Base-by-base conservation (phyloP, 768 basidiomycete genomes). In the Russula sp. region DNA sequence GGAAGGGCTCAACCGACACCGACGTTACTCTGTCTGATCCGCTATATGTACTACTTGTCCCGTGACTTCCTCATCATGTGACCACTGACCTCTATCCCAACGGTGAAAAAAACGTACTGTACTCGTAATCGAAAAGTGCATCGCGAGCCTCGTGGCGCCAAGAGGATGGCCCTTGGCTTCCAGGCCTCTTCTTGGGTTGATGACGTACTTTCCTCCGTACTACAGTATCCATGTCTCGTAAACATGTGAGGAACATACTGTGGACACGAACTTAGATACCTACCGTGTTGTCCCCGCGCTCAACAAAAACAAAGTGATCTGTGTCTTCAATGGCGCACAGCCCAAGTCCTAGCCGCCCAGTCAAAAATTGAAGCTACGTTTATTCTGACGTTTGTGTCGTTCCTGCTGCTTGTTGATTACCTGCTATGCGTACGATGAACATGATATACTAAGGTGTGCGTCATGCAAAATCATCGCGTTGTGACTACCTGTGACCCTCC, bases 151-250 rank as follows among this genome's bases (percentile, higher is more conserved):
- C 18, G 88, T 91, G 1, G 90, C 89, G 44, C 90, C 89, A 20
- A 92, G 79, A 2, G 91, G 91, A 70, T 93, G 89, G 3, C 91
- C 91, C 70, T 92, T 94, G n/a, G 89, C 88, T 70, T 94, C 89
- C 16, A 94, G 79, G 0, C 91, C 91, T 27, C 91, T 91, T 55
- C 86, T 89, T 0, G 91, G 89, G 67, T 94, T 93, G 40, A 94
- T 75, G 18, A 94, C 88, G 54, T 82, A 94, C 73, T 90, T 89
- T 5, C 92, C 91, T 20, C 88, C 91, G 62, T 90, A 91, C 87
- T 89, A 22, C 22, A 22, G 22, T 22, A 57, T 16, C 4, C 37
- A 45, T 47, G 13, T 32, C n/a, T 47, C n/a, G n/a, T 57, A 31
- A 63, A 51, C 27, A 27, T 27, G 22, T 57, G 40, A 54, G 39